Percentiles rank a stretch among this genome's conserved stretches.
Evolutionary conservation across 805 yeast genomes (phyloP).

Genomic region (Candida stauntonica): DNA sequence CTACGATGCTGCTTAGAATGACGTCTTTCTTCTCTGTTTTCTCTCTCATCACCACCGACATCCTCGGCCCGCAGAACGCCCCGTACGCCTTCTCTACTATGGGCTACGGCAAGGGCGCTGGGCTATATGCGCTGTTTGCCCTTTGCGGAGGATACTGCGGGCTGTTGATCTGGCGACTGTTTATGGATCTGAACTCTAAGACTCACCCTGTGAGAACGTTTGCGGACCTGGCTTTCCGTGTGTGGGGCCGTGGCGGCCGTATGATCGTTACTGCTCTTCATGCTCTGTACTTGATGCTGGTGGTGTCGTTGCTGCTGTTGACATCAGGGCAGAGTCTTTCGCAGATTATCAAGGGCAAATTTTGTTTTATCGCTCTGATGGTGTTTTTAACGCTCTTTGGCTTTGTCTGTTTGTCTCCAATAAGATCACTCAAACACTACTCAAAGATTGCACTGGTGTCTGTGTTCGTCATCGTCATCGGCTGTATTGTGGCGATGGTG

Average conservation of each 20-base stretch:
- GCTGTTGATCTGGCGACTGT: constrained; percentile 33
- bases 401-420: constrained; percentile 37
- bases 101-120: constrained; percentile 43
- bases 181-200: constrained; percentile 35
- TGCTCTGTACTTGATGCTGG: constrained; percentile 38
- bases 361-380: constrained; percentile 39
- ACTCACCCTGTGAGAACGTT: constrained; percentile 40
- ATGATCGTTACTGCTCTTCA: constrained; percentile 35
- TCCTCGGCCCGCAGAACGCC: constrained; percentile 43
- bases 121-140: constrained; percentile 39
- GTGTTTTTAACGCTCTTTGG: constrained; percentile 42
- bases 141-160: constrained; percentile 40
- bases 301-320: constrained; percentile 39
- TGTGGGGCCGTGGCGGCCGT: constrained; percentile 33
- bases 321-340: constrained; percentile 40
- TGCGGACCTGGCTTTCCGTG: constrained; percentile 39
- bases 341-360: constrained; percentile 32
- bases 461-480: constrained; percentile 44
- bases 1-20: constrained; percentile 8
- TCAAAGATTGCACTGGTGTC: constrained; percentile 41
- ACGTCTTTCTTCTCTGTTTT: constrained; percentile 31
- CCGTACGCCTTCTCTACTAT: constrained; percentile 41
- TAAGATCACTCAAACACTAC: constrained; percentile 35
- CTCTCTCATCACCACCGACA: constrained; percentile 44
- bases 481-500: constrained; percentile 40